A percentile compares a stretch with the other conserved stretches of the same genome.
phyloP scores from a whole-genome alignment of 176 grass and related monocot genomes.

The Carex littledalei region DNA sequence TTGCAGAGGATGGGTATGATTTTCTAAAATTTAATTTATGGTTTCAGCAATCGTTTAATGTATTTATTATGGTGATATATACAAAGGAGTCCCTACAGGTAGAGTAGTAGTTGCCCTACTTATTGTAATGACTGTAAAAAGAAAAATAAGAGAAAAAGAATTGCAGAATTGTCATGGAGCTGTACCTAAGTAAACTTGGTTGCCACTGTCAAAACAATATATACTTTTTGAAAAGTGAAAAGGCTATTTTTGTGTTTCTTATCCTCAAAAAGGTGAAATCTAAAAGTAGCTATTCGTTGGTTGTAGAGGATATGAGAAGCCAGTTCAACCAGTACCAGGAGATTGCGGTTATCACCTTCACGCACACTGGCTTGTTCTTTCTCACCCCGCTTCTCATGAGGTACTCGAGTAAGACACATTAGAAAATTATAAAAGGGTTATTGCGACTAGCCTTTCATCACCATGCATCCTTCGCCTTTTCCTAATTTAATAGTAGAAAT shows the following conservation, averaged over 20 bases:
- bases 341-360: constrained; percentile 87
- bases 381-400: constrained; percentile 63
- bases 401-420: constrained; percentile 26
- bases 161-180: not conserved
- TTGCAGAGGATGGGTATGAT: constrained; percentile 71
- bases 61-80: not conserved
- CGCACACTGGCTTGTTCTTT: constrained; percentile 73
- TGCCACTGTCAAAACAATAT: not conserved
- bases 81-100: not conserved
- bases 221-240: not conserved
- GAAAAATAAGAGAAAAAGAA: not conserved
- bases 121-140: not conserved
- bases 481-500: not conserved
- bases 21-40: constrained; percentile 21
- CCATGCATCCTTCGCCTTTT: not conserved
- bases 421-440: not conserved
- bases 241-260: not conserved
- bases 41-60: not conserved
- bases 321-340: constrained; percentile 66
- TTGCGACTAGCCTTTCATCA: not conserved
- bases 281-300: not conserved
- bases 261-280: not conserved
- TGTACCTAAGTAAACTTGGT: not conserved
- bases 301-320: constrained; percentile 75
- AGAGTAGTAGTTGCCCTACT: not conserved